Base-by-base conservation (phyloP, 306 rosid genomes). In the Prunus mongolica region DNA sequence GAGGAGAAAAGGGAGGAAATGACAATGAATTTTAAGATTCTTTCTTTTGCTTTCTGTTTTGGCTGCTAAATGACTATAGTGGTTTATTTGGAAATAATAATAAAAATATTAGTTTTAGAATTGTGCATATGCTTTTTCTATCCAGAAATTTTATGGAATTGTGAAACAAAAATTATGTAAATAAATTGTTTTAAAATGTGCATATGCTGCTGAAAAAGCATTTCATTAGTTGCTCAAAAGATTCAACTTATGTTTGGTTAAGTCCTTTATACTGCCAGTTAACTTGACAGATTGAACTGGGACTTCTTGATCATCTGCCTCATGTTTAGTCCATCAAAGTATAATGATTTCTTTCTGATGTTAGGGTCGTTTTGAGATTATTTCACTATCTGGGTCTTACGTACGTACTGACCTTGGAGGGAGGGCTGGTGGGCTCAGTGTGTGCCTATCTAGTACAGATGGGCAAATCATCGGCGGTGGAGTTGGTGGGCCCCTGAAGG, bases 401-500 rank as follows among this genome's bases (percentile, higher is more conserved):
- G 86, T 96, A 22, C 93, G 91, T 74, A 89, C 91, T 28, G 97
- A 89, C 77, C 47, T 73, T 6, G 97, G 94, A 62, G 89, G 84
- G 75, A 90, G 90, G 78, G 63, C 84, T 6, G 99, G 98, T 8
- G 99, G 96, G 65, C 92, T 96, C 25, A 96, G 98, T 78, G 91
- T 93, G 70, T 91, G 98, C 82, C 82, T 96, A 65, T 87, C 94
- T 32, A 91, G 78, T 83, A 62, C 91, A 46, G 90, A 96, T 85
- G 99, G 99, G 25, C 96, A 93, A 82, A 91, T 96, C 74, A 79
- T 96, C 58, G 99, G 99, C 70, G 99, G 99, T 69, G 98, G 98
- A 69, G 90, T 96, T 75, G 96, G 96, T 84, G 99, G 99, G 70
- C 91, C 99, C 10, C 79, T 96, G 68, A 91, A 70, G 74, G 99